A percentile compares a stretch with the other conserved stretches of the same genome.
Evolutionary conservation across 1,284 basidiomycete species (phyloP).

Genomic region (Cutaneotrichosporon cavernicola): DNA sequence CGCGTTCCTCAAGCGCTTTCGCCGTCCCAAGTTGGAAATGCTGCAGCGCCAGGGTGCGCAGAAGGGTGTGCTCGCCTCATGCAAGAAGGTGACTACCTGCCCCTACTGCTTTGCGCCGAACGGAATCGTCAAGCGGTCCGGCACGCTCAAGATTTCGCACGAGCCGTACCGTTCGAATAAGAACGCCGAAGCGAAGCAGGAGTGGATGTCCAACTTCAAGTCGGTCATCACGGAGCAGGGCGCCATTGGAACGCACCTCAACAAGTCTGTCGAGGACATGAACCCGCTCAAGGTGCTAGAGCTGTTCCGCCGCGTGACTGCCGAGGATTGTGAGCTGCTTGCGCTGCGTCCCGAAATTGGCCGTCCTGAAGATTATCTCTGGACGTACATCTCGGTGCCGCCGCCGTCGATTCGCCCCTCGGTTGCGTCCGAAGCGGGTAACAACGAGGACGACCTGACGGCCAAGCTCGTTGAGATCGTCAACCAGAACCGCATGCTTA

Average conservation of each 20-base stretch:
- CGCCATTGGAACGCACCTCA: constrained; percentile 79
- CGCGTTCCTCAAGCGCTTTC: constrained; percentile 80
- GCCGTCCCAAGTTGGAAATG: constrained; percentile 87
- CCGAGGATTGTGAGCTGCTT: constrained; percentile 95
- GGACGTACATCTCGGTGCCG: constrained; percentile 98
- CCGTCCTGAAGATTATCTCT: constrained; percentile 95
- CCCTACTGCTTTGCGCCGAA: constrained; percentile 92
- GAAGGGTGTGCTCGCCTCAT: constrained; percentile 84
- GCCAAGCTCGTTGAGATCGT: constrained; percentile 98
- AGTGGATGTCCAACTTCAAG: constrained; percentile 81
- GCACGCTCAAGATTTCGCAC: constrained; percentile 92
- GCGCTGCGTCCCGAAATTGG: constrained; percentile 86
- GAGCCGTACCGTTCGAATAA: constrained; percentile 97
- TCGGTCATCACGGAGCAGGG: constrained; percentile 82
- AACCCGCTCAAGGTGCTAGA: constrained; percentile 93
- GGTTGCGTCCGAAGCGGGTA: constrained; percentile 91
- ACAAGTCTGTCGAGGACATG: constrained; percentile 88
- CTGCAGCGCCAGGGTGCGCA: constrained; percentile 80
- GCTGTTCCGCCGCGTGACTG: constrained; percentile 87
- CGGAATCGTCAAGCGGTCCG: constrained; percentile 94
- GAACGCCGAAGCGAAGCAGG: constrained; percentile 81
- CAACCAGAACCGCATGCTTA: constrained; percentile 89
- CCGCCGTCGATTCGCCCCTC: constrained; percentile 97
- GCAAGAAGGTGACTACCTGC: constrained; percentile 89
- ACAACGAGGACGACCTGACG: constrained; percentile 96